A percentile compares a stretch with the other conserved stretches of the same genome.
Evolutionary conservation across 805 yeast species (phyloP).

Genomic region (Candida golubevii): DNA sequence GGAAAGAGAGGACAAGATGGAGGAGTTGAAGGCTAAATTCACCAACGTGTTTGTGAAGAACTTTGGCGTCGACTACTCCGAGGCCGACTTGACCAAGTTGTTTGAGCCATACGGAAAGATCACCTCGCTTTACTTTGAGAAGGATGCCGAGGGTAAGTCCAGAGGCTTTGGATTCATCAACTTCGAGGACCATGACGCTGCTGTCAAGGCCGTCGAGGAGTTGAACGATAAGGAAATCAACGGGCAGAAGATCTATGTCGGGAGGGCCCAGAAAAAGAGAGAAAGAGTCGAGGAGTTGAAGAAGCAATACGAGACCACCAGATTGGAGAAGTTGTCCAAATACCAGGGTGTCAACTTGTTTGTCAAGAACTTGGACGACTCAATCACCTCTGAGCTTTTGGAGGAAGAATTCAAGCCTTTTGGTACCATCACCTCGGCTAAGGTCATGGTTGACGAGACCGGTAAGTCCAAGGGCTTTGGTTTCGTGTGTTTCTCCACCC

Average conservation of each 20-base stretch:
- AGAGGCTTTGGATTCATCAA: slow-evolving; percentile 96
- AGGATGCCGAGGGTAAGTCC: slow-evolving; percentile 81
- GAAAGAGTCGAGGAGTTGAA: slow-evolving; percentile 96
- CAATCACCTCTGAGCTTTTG: slow-evolving; percentile 86
- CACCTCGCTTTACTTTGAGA: slow-evolving; percentile 78
- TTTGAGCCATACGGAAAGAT: slow-evolving; percentile 73
- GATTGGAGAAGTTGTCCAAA: slow-evolving; percentile 87
- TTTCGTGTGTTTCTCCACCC: slow-evolving; percentile 94
- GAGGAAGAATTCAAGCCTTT: slow-evolving; percentile 89
- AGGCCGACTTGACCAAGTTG: slow-evolving; percentile 65
- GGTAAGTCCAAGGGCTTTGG: slow-evolving; percentile 98
- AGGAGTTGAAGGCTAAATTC: slow-evolving; percentile 85
- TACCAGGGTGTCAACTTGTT: slow-evolving; percentile 97
- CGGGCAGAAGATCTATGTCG: slow-evolving; percentile 87
- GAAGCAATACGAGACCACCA: slow-evolving; percentile 87
- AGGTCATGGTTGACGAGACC: slow-evolving; percentile 90
- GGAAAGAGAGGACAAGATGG: slow-evolving; percentile 92
- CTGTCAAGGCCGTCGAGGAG: slow-evolving; percentile 86
- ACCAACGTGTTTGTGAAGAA: slow-evolving; percentile 96
- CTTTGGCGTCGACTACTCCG: slow-evolving; percentile 66
- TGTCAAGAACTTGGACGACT: slow-evolving; percentile 93
- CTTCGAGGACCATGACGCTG: slow-evolving; percentile 82
- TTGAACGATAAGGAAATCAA: slow-evolving; percentile 82
- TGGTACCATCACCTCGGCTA: slow-evolving; percentile 93
- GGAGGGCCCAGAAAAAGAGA: slow-evolving; percentile 98